These are phyloP conservation scores for Dendrostoma leiphaemia DNA, from an alignment of 2,329 filamentous ascomycete genomes.

Conservation along the genomic window DNA sequence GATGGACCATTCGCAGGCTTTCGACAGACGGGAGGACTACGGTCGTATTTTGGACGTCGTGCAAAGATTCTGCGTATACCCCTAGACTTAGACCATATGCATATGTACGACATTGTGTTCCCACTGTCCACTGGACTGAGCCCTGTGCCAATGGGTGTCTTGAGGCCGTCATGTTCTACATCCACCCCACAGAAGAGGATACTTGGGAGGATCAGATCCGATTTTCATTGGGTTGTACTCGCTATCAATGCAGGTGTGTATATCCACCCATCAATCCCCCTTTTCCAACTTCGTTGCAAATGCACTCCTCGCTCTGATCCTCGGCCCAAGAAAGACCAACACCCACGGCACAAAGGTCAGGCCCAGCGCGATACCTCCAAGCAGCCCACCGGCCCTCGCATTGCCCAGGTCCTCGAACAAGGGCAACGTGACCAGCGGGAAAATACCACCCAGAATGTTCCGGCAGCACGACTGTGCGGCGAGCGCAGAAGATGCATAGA, in stretches of 20 bases:
- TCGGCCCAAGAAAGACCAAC: conserved; percentile 73
- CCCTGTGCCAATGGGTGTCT: too few relatives aligned
- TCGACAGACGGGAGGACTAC: conserved; percentile 34
- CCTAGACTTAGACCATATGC: neutral
- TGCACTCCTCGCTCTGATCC: conserved; percentile 71
- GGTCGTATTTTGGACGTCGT: conserved; percentile 9
- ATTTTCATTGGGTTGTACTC: too few relatives aligned
- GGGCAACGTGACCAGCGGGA: conserved; percentile 71
- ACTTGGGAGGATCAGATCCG: too few relatives aligned
- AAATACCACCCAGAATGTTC: conserved; percentile 77
- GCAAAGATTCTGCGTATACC: conserved; percentile 4
- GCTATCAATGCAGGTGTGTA: too few relatives aligned
- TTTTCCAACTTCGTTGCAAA: conserved; percentile 60
- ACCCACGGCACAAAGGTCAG: conserved; percentile 87
- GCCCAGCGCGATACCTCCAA: conserved; percentile 68
- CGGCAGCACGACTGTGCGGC: conserved; percentile 85
- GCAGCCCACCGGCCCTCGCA: conserved; percentile 66
- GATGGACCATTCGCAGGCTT: conserved; percentile 64
- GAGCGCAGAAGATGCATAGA: conserved; percentile 80
- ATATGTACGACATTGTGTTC: neutral
- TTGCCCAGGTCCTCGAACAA: conserved; percentile 74
- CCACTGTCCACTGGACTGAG: too few relatives aligned
- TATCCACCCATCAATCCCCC: neutral
- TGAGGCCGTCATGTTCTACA: too few relatives aligned
- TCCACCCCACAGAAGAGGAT: too few relatives aligned